These are phyloP conservation scores for Metarhizium brunneum DNA, from an alignment of 2,329 filamentous ascomycete species.

Conservation along the genomic window DNA sequence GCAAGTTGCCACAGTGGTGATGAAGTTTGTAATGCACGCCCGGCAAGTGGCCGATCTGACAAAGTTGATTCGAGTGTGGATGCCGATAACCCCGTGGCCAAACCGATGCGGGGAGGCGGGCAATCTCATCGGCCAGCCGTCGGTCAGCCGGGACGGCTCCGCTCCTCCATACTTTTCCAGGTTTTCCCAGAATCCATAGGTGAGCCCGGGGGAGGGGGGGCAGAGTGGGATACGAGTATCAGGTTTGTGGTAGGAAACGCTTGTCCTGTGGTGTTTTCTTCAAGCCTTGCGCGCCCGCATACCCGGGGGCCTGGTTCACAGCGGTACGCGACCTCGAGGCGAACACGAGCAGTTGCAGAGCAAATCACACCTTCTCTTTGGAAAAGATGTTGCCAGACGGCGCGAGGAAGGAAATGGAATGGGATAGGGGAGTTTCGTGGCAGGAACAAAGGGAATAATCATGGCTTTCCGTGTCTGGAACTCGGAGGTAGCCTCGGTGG, in stretches of 20 bases:
- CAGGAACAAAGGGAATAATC: not conserved
- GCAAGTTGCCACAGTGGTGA: too few relatives aligned
- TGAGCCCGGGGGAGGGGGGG: not conserved
- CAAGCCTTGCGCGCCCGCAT: not conserved
- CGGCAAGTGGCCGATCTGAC: too few relatives aligned
- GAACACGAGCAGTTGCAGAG: too few relatives aligned
- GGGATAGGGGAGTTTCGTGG: not conserved
- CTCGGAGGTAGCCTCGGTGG: constrained; percentile 7
- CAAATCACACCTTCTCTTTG: too few relatives aligned
- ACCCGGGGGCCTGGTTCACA: not conserved
- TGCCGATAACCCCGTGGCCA: not conserved
- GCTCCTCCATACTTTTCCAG: not conserved
- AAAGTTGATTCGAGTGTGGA: too few relatives aligned
- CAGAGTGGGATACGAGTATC: not conserved
- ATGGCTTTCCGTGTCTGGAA: not conserved
- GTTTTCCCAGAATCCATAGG: not conserved
- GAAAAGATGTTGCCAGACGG: too few relatives aligned
- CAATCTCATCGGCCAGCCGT: not conserved
- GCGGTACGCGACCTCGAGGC: too few relatives aligned
- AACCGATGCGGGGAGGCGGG: not conserved
- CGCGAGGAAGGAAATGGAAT: not conserved
- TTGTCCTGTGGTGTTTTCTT: not conserved
- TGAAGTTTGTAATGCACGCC: too few relatives aligned
- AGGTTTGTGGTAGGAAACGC: not conserved
- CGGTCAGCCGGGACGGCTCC: not conserved